These are phyloP conservation scores for Inonotus obliquus DNA, from an alignment of 1,284 basidiomycete species.

Conservation along the genomic window DNA sequence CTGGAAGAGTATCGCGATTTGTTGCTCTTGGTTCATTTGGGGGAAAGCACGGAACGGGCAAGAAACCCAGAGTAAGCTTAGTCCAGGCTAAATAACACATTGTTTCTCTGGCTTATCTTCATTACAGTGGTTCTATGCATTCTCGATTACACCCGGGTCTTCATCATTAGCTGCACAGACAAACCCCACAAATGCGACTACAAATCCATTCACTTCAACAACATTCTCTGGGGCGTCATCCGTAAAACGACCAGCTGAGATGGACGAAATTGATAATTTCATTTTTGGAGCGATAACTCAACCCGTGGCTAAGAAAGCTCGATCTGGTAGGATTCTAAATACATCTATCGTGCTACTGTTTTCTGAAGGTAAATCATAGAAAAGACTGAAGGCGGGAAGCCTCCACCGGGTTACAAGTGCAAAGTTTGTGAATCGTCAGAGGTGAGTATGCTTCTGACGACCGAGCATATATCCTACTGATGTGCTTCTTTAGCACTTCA, in stretches of 20 bases:
- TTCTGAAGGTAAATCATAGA: slow-evolving; percentile 22
- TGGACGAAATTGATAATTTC: slow-evolving; percentile 51
- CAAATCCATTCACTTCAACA: slow-evolving; percentile 63
- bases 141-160: slow-evolving; percentile 48
- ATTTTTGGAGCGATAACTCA: slow-evolving; percentile 61
- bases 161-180: slow-evolving; percentile 32
- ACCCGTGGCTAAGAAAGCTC: slow-evolving; percentile 40
- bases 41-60: slow-evolving; percentile 50
- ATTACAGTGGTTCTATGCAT: slow-evolving; percentile 73
- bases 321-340: slow-evolving; percentile 40
- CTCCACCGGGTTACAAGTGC: slow-evolving; percentile 71
- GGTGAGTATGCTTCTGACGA: slow-evolving; percentile 32
- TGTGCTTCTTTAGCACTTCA: slow-evolving; percentile 55
- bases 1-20: slow-evolving; percentile 68
- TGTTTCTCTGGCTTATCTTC: background rate
- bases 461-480: background rate
- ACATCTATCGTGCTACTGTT: background rate
- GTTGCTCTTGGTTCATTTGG: slow-evolving; percentile 87
- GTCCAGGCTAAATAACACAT: background rate
- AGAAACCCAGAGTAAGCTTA: slow-evolving; percentile 75
- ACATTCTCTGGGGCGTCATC: slow-evolving; percentile 27
- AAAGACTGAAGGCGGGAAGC: slow-evolving; percentile 46
- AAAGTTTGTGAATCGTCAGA: slow-evolving; percentile 71
- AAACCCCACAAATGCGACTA: slow-evolving; percentile 62
- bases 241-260: slow-evolving; percentile 51